phyloP scores from a whole-genome alignment of 495 filamentous ascomycete species.

The Xylaria castorea region DNA sequence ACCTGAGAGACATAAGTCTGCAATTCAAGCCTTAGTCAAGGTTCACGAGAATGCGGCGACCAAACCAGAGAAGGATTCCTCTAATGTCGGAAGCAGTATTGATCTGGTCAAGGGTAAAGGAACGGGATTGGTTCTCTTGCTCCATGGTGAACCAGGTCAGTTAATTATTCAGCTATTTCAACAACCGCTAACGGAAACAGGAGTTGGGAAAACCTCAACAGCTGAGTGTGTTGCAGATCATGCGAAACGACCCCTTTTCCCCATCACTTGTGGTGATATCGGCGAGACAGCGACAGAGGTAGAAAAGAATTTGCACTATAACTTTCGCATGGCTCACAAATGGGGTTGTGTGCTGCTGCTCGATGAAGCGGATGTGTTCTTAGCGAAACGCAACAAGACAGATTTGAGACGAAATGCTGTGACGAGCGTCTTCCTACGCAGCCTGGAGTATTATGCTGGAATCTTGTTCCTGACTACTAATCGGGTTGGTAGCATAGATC shows the following conservation, averaged over 20 bases:
- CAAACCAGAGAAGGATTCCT: background rate
- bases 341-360: conserved; percentile 62
- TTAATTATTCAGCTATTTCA: conserved; percentile 45
- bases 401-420: conserved; percentile 59
- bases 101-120: conserved; percentile 37
- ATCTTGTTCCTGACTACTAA: conserved; percentile 62
- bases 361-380: conserved; percentile 66
- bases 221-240: conserved; percentile 35
- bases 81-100: conserved; percentile 30
- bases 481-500: conserved; percentile 56
- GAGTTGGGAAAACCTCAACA: conserved; percentile 38
- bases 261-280: conserved; percentile 40
- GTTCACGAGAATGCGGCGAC: conserved; percentile 31
- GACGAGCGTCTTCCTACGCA: conserved; percentile 39
- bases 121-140: conserved; percentile 47
- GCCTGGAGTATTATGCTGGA: conserved; percentile 61
- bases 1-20: conserved; percentile 29
- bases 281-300: conserved; percentile 36
- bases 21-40: conserved; percentile 35
- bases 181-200: background rate
- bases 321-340: conserved; percentile 48
- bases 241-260: conserved; percentile 39
- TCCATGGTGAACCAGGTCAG: conserved; percentile 56
- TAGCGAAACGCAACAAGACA: conserved; percentile 49
- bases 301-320: conserved; percentile 49